A percentile compares a stretch with the other conserved stretches of the same genome.
Conservation (phyloP, 2,329 filamentous ascomycete species). For the Claviceps arundinis region DNA sequence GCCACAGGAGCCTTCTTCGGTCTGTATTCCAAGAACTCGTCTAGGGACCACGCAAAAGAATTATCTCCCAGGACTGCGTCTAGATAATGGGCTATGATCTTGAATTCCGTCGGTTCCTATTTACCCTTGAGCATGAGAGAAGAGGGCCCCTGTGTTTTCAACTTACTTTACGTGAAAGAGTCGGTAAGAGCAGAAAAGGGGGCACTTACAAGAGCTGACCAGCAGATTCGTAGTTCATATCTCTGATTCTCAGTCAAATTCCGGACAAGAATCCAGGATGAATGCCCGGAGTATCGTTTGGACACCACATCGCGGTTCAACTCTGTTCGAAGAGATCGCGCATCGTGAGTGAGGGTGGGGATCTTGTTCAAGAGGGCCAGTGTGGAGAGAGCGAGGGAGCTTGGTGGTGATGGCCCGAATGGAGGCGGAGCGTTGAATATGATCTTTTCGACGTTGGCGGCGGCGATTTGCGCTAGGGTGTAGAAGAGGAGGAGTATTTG, state of each 20-base stretch:
- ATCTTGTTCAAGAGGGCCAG: slow-evolving; percentile 44
- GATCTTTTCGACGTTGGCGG: slow-evolving; percentile 78
- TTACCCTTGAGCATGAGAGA: neutral
- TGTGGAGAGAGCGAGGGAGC: slow-evolving; percentile 11
- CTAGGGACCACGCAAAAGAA: slow-evolving; percentile 51
- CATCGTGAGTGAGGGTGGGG: slow-evolving; percentile 46
- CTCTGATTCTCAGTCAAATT: slow-evolving; percentile 55
- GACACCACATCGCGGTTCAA: slow-evolving; percentile 50
- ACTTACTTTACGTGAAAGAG: neutral
- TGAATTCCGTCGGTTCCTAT: slow-evolving; percentile 78
- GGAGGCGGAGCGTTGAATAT: slow-evolving; percentile 66
- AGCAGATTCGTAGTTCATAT: slow-evolving; percentile 88
- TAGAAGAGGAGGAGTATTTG: neutral
- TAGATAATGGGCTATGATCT: slow-evolving; percentile 51
- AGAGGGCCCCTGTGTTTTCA: neutral
- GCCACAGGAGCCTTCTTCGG: slow-evolving; percentile 15
- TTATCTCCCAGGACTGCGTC: slow-evolving; percentile 47
- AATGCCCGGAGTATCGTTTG: slow-evolving; percentile 33
- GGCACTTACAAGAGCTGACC: slow-evolving; percentile 71
- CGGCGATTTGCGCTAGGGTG: slow-evolving; percentile 7
- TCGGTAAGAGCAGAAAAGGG: neutral
- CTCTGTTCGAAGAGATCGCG: slow-evolving; percentile 44
- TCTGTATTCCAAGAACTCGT: slow-evolving; percentile 42
- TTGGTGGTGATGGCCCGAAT: slow-evolving; percentile 33
- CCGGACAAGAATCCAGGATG: slow-evolving; percentile 70